A percentile compares a stretch with the other conserved stretches of the same genome.
Evolutionary conservation across 306 rosid species (phyloP).

Genomic region (Morella rubra): DNA sequence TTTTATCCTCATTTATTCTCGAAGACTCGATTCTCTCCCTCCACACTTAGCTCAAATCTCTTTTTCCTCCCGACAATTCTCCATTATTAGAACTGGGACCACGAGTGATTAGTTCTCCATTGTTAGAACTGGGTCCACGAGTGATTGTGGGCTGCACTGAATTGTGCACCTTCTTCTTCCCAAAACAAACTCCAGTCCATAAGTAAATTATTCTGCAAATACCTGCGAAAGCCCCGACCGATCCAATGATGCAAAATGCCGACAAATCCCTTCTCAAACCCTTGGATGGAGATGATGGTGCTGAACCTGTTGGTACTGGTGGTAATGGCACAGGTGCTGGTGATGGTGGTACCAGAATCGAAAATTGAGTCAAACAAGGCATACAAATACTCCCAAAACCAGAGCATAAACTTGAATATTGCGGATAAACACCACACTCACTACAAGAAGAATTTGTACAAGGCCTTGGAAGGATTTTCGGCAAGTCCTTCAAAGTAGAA

Average conservation of each 20-base stretch:
- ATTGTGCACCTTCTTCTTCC: constrained; percentile 77
- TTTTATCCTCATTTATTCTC: too few relatives aligned
- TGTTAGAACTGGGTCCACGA: constrained; percentile 58
- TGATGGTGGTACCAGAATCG: not conserved
- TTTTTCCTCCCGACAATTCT: too few relatives aligned
- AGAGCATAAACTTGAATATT: constrained; percentile 53
- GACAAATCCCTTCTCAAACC: constrained; percentile 59
- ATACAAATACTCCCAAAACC: constrained; percentile 51
- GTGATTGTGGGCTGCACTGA: constrained; percentile 93
- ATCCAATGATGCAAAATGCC: constrained; percentile 78
- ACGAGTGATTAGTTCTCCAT: too few relatives aligned
- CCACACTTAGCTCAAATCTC: too few relatives aligned
- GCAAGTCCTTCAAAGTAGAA: constrained; percentile 30
- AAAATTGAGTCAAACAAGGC: constrained; percentile 33
- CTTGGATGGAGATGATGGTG: constrained; percentile 40
- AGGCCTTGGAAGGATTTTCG: constrained; percentile 77
- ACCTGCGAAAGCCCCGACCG: constrained; percentile 74
- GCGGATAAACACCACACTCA: constrained; percentile 50
- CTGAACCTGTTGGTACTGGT: constrained; percentile 1
- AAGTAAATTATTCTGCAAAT: constrained; percentile 62
- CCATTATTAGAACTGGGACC: too few relatives aligned
- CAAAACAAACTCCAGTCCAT: constrained; percentile 85
- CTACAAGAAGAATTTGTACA: constrained; percentile 63
- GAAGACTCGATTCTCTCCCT: too few relatives aligned
- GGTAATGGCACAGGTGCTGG: not conserved